These are phyloP conservation scores for Geoglossum glabrum DNA, from an alignment of 495 filamentous ascomycete species.

Conservation along the genomic window DNA sequence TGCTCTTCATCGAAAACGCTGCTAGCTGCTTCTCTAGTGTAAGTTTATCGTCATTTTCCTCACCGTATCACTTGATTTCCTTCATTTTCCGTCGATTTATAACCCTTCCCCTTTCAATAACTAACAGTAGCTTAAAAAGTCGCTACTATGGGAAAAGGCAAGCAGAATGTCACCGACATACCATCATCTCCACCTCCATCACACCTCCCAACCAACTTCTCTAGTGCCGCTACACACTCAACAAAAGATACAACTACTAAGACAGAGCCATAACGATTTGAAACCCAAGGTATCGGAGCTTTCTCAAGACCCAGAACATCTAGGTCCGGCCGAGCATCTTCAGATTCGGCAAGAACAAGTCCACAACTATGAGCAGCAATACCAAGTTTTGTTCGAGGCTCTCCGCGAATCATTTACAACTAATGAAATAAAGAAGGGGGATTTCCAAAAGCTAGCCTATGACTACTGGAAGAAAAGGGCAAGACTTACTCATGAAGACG, in stretches of 20 bases:
- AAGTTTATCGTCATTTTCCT: no score
- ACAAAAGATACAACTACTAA: not conserved
- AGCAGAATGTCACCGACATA: not conserved
- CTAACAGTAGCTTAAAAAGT: no score
- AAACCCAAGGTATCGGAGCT: not conserved
- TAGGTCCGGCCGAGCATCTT: not conserved
- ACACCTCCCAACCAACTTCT: not conserved
- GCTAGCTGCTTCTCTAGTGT: no score
- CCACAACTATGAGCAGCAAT: not conserved
- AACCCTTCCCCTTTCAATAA: no score
- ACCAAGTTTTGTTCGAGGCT: not conserved
- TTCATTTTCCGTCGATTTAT: no score
- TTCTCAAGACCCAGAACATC: not conserved
- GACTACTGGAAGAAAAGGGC: not conserved
- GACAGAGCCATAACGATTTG: not conserved
- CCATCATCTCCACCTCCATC: not conserved
- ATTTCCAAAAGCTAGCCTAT: not conserved
- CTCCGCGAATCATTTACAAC: not conserved
- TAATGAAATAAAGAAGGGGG: not conserved
- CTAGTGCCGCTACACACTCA: not conserved
- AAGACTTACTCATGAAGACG: not conserved
- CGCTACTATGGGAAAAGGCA: not conserved
- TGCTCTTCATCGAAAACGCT: no score
- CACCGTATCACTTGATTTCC: no score
- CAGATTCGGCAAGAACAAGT: not conserved